These are phyloP conservation scores for Pyrenophora graminea DNA, from an alignment of 2,329 filamentous ascomycete genomes.

Conservation along the genomic window DNA sequence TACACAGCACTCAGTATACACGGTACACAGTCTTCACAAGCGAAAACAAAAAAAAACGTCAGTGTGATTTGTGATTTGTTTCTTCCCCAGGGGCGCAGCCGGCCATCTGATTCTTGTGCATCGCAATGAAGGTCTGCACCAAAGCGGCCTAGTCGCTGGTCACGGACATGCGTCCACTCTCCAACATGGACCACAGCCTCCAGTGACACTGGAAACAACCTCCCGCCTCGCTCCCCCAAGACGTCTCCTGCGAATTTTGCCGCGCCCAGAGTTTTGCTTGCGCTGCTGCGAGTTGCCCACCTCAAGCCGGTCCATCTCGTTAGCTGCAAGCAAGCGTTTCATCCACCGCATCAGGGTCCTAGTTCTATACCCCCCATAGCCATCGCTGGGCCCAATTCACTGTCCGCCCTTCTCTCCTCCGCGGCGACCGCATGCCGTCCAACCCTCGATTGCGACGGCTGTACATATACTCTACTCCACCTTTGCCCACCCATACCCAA, in stretches of 20 bases:
- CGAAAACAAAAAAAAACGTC: too few relatives aligned
- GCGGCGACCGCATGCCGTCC: constrained; percentile 20
- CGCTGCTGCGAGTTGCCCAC: constrained; percentile 8
- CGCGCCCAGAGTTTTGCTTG: constrained; percentile 2
- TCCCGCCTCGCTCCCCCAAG: background rate
- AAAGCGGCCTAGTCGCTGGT: constrained; percentile 9
- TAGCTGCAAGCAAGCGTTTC: constrained; percentile 31
- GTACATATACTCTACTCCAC: constrained; percentile 15
- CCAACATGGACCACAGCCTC: constrained; percentile 13
- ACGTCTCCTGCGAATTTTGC: constrained; percentile 3
- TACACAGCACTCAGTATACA: too few relatives aligned
- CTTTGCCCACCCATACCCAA: constrained; percentile 14
- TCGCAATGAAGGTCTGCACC: constrained; percentile 11
- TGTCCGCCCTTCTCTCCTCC: constrained; percentile 5
- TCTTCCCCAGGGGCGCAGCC: too few relatives aligned
- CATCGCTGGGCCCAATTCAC: constrained; percentile 6
- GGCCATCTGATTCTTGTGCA: constrained; percentile 4
- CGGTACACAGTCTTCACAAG: too few relatives aligned
- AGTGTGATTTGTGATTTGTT: too few relatives aligned
- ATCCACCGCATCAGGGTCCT: constrained; percentile 31
- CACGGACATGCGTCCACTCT: constrained; percentile 10
- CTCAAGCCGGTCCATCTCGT: constrained; percentile 1
- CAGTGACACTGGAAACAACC: constrained; percentile 12
- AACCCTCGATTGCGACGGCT: constrained; percentile 11
- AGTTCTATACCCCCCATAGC: constrained; percentile 21